Base-by-base conservation (phyloP, 1,284 basidiomycete genomes). In the Puccinia triticina region DNA sequence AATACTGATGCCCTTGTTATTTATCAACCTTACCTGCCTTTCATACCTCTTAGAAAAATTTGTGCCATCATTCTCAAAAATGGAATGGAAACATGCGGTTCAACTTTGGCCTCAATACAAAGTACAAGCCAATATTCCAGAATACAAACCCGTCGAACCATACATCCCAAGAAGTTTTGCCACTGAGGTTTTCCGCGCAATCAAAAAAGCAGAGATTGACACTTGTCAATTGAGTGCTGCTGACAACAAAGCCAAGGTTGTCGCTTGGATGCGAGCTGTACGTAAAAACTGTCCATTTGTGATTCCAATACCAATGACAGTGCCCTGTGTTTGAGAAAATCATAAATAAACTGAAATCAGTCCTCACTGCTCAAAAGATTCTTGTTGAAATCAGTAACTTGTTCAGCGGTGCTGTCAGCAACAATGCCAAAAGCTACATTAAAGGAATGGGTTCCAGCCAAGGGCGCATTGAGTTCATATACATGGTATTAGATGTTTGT, bases 91-190 rank as follows among this genome's bases (percentile, higher is more conserved):
- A 59, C 57, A 59, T 32, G 26, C 57, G 10, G n/a, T 29, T 59
- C 57, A 59, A 59, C n/a, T 59, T 26, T 59, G 57, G 57, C 57
- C 57, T 26, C 57, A 59, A 59, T 59, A 59, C n/a, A 59, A 59
- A 29, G n/a, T 5, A 2, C 26, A 5, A 2, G 29, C 57, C n/a
- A n/a, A 59, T 8, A 59, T 59, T 29, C 57, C 57, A 59, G 57
- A 5, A 8, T 59, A 59, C 57, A 59, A 59, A 5, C 57, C 57
- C 26, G 10, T 34, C 8, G 59, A 61, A 61, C 59, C 59, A 32
- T 18, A 61, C 29, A 61, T 61, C 59, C 32, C 59, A 11, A 11
- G 34, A 61, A 16, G 59, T 34, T 61, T 61, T 34, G 8, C 59
- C 59, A 61, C 3, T 10, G 29, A 32, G 29, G 29, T 61, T 61